Evolutionary conservation across 2,329 filamentous ascomycete genomes (phyloP).

Genomic region (Pyrenochaeta sp.): DNA sequence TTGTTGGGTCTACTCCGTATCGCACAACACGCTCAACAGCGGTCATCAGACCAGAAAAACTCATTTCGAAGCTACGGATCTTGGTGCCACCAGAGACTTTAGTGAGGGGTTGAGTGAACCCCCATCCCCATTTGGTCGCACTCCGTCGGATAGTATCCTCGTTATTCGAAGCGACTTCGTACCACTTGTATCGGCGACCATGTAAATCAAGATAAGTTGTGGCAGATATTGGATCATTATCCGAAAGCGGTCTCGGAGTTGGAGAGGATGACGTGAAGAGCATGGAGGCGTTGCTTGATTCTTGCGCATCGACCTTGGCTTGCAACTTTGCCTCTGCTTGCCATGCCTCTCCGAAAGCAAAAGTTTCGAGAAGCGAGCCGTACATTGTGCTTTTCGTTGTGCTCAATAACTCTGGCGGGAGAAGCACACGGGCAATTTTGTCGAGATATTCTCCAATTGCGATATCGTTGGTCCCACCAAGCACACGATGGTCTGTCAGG

Average conservation of each 20-base stretch:
- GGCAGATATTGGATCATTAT: slow-evolving; percentile 20
- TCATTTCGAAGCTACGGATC: slow-evolving; percentile 43
- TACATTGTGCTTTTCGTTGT: slow-evolving; percentile 74
- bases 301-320: background rate
- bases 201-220: slow-evolving; percentile 24
- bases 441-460: slow-evolving; percentile 92
- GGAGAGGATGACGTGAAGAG: background rate
- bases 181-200: slow-evolving; percentile 53
- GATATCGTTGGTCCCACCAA: slow-evolving; percentile 78
- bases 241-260: background rate
- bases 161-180: slow-evolving; percentile 65
- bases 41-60: slow-evolving; percentile 74
- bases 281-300: background rate
- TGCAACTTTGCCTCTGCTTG: slow-evolving; percentile 4
- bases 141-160: slow-evolving; percentile 64
- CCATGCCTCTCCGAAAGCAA: slow-evolving; percentile 69
- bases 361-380: slow-evolving; percentile 78
- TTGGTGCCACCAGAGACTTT: slow-evolving; percentile 51
- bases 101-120: slow-evolving; percentile 71
- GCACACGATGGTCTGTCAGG: slow-evolving; percentile 72
- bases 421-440: slow-evolving; percentile 79
- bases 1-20: slow-evolving; percentile 39
- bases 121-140: slow-evolving; percentile 68
- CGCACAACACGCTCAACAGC: slow-evolving; percentile 67
- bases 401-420: slow-evolving; percentile 68